Base-by-base conservation (phyloP, 2,329 filamentous ascomycete species). In the Pseudogymnoascus sp. region DNA sequence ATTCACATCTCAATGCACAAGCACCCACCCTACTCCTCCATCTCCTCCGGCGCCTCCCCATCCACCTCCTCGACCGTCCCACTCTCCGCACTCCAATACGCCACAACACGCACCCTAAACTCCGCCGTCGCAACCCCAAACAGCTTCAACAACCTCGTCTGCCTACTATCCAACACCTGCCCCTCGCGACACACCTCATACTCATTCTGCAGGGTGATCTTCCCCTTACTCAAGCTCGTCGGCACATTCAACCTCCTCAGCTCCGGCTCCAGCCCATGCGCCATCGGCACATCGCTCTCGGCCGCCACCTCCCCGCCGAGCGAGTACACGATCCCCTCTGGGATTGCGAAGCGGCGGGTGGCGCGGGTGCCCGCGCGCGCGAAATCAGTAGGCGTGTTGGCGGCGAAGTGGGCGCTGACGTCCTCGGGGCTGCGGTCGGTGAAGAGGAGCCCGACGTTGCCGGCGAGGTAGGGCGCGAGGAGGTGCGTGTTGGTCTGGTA, bases 131-230 rank as follows among this genome's bases (percentile, higher is more conserved):
- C 91, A 64, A 97, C 85, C 62, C 91, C 89, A 78, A 99, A 97
- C 71, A 96, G 82, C 84, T 97, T 97, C 76, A 99, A 77, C 73
- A 99, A 79, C 67, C 92, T 89, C 64, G 95, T 97, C 82, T 99
- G 95, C 70, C 93, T 84, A 69, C 90, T 93, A 77, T 97, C 93
- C 69, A 99, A 78, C 50, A 86, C 82, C 73, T 97, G 86, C 10
- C 93, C 95, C 76, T 92, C 88, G 72, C 86, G 87, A 79, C 93
- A 97, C 60, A 99, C 78, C 63, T 77, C 73, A 60, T 73, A 73
- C 78, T 66, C 63, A 63, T 82, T 68, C 78, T 78, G 64, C 60
- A 97, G 80, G 67, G 90, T 85, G 53, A 99, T 89, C 78, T 89
- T 91, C 64, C 95, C 95, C 81, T 90, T 91, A 65, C 92, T 84